Base-by-base conservation (phyloP, 23 red algal genomes). In the Gracilariopsis chorda region DNA sequence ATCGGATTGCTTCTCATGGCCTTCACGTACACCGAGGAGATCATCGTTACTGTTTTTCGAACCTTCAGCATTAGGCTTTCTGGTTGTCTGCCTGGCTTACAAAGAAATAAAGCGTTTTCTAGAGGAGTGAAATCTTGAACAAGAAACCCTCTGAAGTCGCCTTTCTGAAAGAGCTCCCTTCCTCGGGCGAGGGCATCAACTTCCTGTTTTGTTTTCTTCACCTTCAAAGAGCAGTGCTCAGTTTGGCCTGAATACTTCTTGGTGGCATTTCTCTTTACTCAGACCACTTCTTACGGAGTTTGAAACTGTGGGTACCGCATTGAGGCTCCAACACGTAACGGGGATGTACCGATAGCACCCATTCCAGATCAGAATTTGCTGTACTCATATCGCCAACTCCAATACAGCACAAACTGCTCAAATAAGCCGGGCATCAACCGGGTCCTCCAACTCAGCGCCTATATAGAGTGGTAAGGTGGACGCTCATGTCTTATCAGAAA, bases 251-350 rank as follows among this genome's bases (percentile, higher is more conserved):
- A 58, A 53, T 57, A 41, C 52, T 58, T 80, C 20, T 59, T 59
- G 48, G 52, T 57, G 28, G 48, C 39, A 17, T 80, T 80, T 5
- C 30, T 42, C 34, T 80, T 80, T 16, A 34, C 32, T 25, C 55
- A 53, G 16, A 34, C 76, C 2, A 57, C 34, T 58, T 53, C 48
- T 80, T 80, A 53, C 25, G 76, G 51, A 25, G 67, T 20, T 36
- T 73, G 48, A 65, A 89, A 89, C 44, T 89, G 61, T 77, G 42
- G 48, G 35, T 73, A 63, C 17, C 72, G 42, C 39, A 77, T 21
- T 34, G 75, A 82, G 36, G 88, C 88, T 42, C 71, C 88, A 6
- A 49, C 46, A 80, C 63, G 65, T 91, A 57, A 19, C 73, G 53
- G 23, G 73, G 73, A 72, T 82, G 63, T 25, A 69, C 25, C 30